Evolutionary conservation across 441 rosid species (phyloP).

Genomic region (Euphorbia celastroides): DNA sequence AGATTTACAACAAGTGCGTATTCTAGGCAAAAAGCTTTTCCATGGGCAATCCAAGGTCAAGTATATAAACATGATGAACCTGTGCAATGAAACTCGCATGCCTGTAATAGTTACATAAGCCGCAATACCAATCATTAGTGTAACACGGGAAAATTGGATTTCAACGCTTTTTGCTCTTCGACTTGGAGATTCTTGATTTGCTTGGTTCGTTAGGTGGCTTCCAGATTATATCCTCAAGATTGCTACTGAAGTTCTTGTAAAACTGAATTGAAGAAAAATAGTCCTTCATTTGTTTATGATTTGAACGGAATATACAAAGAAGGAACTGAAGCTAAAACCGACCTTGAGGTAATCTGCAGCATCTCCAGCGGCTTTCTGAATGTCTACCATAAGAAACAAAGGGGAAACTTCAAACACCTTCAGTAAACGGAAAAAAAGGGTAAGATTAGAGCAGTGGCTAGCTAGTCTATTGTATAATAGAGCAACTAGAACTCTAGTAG

Average conservation of each 20-base stretch:
- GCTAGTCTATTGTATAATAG: no score
- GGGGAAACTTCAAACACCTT: conserved; percentile 93
- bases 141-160: not conserved
- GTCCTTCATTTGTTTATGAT: not conserved
- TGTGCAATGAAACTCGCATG: not conserved
- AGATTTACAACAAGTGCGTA: not conserved
- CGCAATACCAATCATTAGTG: not conserved
- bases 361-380: conserved; percentile 86
- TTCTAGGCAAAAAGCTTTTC: not conserved
- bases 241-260: conserved; percentile 70
- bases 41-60: no score
- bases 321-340: no score
- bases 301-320: no score
- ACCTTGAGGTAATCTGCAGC: conserved; percentile 92
- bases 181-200: conserved; percentile 48
- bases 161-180: conserved; percentile 64
- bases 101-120: not conserved
- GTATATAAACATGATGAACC: not conserved
- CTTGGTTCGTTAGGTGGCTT: conserved; percentile 60
- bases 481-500: conserved; percentile 5
- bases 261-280: conserved; percentile 44
- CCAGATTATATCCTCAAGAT: conserved; percentile 92
- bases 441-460: not conserved
- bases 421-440: no score
- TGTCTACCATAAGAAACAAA: conserved; percentile 86